phyloP scores from a whole-genome alignment of 805 yeast genomes.

The Starmerella vaccinii region DNA sequence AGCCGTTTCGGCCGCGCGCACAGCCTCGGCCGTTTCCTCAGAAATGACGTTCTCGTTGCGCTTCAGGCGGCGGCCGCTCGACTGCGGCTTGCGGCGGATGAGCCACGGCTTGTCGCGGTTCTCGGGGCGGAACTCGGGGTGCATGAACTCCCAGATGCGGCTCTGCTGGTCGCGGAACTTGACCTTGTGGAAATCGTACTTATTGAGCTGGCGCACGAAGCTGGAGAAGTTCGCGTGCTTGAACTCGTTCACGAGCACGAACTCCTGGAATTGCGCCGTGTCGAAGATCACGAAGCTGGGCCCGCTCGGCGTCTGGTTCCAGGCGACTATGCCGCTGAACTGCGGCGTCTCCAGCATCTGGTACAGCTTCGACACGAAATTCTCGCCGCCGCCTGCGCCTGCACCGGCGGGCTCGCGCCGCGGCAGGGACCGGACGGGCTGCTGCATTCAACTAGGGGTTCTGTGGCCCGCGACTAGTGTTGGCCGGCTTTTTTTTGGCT shows the following conservation, averaged over 20 bases:
- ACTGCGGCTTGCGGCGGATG: conserved; percentile 57
- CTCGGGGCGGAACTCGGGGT: conserved; percentile 72
- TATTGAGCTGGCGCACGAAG: conserved; percentile 89
- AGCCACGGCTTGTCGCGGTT: conserved; percentile 73
- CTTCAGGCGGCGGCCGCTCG: conserved; percentile 14
- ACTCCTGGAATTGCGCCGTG: conserved; percentile 26
- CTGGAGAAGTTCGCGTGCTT: conserved; percentile 91
- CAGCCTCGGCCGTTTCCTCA: conserved; percentile 21
- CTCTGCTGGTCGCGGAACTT: conserved; percentile 39
- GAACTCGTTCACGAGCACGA: conserved; percentile 78
- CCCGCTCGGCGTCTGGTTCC: conserved; percentile 62
- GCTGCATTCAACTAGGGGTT: background rate
- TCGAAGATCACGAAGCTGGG: conserved; percentile 82
- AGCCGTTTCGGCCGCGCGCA: conserved; percentile 23
- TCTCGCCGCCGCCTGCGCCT: conserved; percentile 12
- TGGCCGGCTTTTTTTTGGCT: too few relatives aligned
- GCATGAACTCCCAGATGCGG: conserved; percentile 76
- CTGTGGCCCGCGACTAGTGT: too few relatives aligned
- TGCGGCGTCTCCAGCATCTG: conserved; percentile 76
- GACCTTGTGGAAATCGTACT: conserved; percentile 95
- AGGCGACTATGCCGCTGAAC: conserved; percentile 65
- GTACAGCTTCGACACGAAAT: conserved; percentile 34
- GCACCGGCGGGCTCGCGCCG: conserved; percentile 2
- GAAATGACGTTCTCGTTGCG: conserved; percentile 8
- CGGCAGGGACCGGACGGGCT: background rate